Evolutionary conservation across 1,284 basidiomycete species (phyloP), one percentile per base, ranked within the genome.

Genomic region (Ceratobasidium sp.): DNA sequence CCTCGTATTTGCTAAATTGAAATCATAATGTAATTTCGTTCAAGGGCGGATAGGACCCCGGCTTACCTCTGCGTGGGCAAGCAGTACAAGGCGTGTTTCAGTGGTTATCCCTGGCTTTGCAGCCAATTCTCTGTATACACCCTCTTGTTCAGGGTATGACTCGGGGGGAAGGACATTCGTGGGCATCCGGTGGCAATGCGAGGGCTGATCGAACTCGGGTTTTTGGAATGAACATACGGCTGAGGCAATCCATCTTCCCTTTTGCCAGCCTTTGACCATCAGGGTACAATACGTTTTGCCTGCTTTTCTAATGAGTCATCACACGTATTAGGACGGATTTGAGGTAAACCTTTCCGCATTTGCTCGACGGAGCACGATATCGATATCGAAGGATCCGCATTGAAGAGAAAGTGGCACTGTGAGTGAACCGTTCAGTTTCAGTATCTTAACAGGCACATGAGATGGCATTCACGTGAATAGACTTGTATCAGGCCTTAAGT

Each of bases 311-410:
- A 14, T 39, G 36, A 39, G 36, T 14, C 6, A 39, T 6, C 14
- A 39, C 6, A 6, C 9, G 36, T 6, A 14, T 6, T 6, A 39
- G 14, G 36, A 6, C 8, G 16, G n/a, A n/a, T n/a, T n/a, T n/a
- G 46, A 9, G 18, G 21, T 53, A 4, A 26, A 58, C 65, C 65
- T 28, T 94, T 87, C n/a, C 94, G 89, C 21, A 96, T 81, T 18
- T 89, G 85, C 76, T 96, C 93, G 64, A 97, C 92, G 73, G 87
- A 86, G 80, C 96, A 97, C 57, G 95, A 84, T 76, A 97, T 92
- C 10, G 93, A 92, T 18, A 88, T 86, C 8, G 88, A 83, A 0
- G 90, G 85, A 34, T 92, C 90, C 16, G 92, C 95, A 75, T 90
- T 90, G 46, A 87, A 84, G 34, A 94, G 83, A 79, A 95, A 94